Evolutionary conservation across 345 rosid genomes (phyloP).

Genomic region (Melastoma malabathricum): DNA sequence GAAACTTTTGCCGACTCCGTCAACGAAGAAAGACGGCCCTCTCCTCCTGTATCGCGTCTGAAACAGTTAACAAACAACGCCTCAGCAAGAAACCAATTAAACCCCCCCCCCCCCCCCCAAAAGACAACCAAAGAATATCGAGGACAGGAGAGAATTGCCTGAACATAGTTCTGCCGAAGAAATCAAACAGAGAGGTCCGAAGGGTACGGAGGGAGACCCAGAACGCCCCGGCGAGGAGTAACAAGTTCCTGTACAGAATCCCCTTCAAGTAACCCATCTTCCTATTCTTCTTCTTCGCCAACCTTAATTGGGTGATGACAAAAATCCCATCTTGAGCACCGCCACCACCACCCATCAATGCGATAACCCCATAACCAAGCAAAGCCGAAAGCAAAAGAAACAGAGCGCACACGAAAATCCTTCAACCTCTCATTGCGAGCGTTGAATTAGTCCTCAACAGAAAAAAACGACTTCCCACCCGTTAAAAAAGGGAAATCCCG

Average conservation of each 20-base stretch:
- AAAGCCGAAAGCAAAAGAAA: slow-evolving; percentile 29
- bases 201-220: slow-evolving; percentile 32
- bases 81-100: background rate
- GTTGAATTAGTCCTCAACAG: slow-evolving; percentile 28
- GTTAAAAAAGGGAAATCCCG: slow-evolving; percentile 10
- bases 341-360: slow-evolving; percentile 23
- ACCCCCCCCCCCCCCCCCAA: no score
- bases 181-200: slow-evolving; percentile 25
- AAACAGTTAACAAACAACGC: background rate
- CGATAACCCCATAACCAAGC: slow-evolving; percentile 17
- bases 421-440: slow-evolving; percentile 20
- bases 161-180: slow-evolving; percentile 17
- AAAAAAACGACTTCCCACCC: slow-evolving; percentile 44
- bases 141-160: slow-evolving; percentile 21
- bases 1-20: no score
- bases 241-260: slow-evolving; percentile 16
- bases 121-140: background rate
- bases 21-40: background rate
- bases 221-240: slow-evolving; percentile 20
- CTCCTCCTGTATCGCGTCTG: slow-evolving; percentile 16
- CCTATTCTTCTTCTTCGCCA: slow-evolving; percentile 7
- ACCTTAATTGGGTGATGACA: slow-evolving; percentile 10
- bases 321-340: slow-evolving; percentile 12
- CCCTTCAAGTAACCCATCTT: slow-evolving; percentile 20
- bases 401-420: slow-evolving; percentile 14